Evolutionary conservation across 208 protist genomes (phyloP), one percentile per base, ranked within the genome.

Genomic region (Acanthamoeba royreba): DNA sequence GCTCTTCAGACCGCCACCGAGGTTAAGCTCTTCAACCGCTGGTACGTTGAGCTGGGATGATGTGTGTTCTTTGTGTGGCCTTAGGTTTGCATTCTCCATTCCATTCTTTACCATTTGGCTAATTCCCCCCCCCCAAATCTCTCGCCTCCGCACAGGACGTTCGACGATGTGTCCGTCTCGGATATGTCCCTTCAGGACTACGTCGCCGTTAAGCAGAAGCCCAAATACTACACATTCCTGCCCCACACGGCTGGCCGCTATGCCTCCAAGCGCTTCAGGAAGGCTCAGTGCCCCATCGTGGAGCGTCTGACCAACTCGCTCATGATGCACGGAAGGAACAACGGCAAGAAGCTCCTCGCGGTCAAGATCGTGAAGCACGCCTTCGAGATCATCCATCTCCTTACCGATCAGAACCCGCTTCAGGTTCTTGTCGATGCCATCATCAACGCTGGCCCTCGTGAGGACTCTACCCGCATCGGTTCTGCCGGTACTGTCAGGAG

Each of bases 391-490:
- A 99, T 99, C 96, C 97, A 99, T 98, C 97, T 99, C 43, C 95
- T 99, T 94, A 99, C 99, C 53, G 99, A 99, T 90, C 95, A 99
- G 95, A 99, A 99, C 98, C 99, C 99, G 94, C 93, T 99, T 94
- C 99, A 99, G 97, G 92, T 97, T 77, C 97, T 99, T 69, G 98
- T 99, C 87, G 98, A 99, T 92, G 99, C 99, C 94, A 98, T 99
- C 93, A 98, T 98, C 94, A 99, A 99, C 97, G 97, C 97, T 97
- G 99, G 99, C 92, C 98, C 99, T 93, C 98, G 99, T 97, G 99
- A 99, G 98, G 99, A 99, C 97, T 99, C 99, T 45, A 99, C 99
- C 94, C 98, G 99, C 95, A 99, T 99, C 93, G 99, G 99, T 94
- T 98, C 98, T 93, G 99, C 98, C 96, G 99, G 99, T 99, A 99